A percentile compares a stretch with the other conserved stretches of the same genome.
Conservation (phyloP, 352 stramenopile genomes). For the Phytophthora tubulina region DNA sequence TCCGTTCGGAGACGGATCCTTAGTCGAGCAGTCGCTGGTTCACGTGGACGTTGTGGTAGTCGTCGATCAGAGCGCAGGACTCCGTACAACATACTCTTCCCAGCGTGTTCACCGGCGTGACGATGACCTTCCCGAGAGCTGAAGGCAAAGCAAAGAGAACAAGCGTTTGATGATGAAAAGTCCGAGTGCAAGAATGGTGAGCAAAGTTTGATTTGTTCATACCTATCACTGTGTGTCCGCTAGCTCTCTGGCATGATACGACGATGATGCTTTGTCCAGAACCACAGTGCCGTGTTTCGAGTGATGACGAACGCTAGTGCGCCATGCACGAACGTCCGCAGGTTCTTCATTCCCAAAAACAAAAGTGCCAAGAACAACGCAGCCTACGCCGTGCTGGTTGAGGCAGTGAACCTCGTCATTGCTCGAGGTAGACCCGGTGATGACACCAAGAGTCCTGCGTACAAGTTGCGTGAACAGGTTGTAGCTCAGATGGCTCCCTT, state of each 20-base stretch:
- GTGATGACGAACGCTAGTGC: conserved; percentile 66
- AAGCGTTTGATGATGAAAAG: conserved; percentile 6
- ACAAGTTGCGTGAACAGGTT: conserved; percentile 90
- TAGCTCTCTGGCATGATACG: conserved; percentile 62
- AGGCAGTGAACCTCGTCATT: conserved; percentile 98
- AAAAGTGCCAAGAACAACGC: conserved; percentile 96
- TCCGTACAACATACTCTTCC: conserved; percentile 61
- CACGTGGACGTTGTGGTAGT: conserved; percentile 52
- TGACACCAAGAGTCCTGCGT: conserved; percentile 49
- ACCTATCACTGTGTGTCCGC: conserved; percentile 44
- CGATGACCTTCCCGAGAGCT: conserved; percentile 36
- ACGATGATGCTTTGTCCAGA: conserved; percentile 74
- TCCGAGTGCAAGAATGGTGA: conserved; percentile 1
- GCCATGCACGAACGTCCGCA: conserved; percentile 61
- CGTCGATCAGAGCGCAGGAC: conserved; percentile 61
- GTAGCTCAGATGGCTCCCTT: conserved; percentile 96
- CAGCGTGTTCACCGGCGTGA: conserved; percentile 57
- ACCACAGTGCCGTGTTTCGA: conserved; percentile 54
- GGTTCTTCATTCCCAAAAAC: conserved; percentile 52
- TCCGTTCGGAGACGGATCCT: conserved; percentile 30
- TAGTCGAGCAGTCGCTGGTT: conserved; percentile 42
- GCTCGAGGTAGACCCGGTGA: conserved; percentile 86
- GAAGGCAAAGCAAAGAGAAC: neutral
- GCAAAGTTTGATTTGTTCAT: conserved; percentile 41
- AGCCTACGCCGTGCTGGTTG: conserved; percentile 97